phyloP scores from a whole-genome alignment of 2,329 filamentous ascomycete genomes.

The Pestalotiopsis sp. region DNA sequence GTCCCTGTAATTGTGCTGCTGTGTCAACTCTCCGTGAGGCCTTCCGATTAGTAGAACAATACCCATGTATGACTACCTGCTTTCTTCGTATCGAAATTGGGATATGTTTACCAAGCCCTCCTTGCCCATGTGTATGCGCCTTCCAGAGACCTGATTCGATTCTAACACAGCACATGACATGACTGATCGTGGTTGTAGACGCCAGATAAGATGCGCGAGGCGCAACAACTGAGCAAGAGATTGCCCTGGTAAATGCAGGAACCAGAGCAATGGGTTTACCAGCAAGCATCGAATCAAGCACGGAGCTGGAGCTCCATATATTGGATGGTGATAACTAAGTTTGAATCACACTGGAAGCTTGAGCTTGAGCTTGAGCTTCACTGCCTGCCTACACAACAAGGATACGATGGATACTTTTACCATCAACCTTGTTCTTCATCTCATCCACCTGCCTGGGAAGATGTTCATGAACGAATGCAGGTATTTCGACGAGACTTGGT shows the following conservation, averaged over 20 bases:
- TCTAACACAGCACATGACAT: background rate
- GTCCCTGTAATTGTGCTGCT: background rate
- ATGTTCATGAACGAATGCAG: background rate
- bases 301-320: background rate
- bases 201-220: background rate
- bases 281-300: background rate
- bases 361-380: background rate
- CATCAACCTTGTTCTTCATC: background rate
- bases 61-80: background rate
- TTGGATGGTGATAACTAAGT: background rate
- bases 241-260: background rate
- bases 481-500: background rate
- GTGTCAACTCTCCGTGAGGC: background rate
- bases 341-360: background rate
- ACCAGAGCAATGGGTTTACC: background rate
- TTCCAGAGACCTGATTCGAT: background rate
- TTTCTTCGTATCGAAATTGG: background rate
- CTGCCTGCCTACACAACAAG: background rate
- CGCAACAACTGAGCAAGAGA: background rate
- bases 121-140: background rate
- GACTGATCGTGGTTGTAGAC: background rate
- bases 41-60: background rate
- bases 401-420: background rate
- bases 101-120: background rate
- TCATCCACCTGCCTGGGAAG: background rate